Evolutionary conservation across 352 stramenopile genomes (phyloP).

Genomic region (Globisporangium okanoganense): DNA sequence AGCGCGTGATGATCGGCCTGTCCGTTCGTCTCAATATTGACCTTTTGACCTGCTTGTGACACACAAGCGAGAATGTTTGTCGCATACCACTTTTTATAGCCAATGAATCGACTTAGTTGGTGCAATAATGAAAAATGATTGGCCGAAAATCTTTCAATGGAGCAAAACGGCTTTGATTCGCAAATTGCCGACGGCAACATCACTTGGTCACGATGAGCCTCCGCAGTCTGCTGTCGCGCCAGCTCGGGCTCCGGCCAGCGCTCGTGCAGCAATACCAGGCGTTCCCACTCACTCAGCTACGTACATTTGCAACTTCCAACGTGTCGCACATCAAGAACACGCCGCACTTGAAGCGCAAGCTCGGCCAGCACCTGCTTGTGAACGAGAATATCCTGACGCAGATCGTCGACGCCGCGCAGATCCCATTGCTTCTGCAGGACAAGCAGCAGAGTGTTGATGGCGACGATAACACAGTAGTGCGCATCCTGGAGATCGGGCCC

Average conservation of each 20-base stretch:
- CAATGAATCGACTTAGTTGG: background rate
- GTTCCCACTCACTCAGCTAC: background rate
- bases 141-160: slow-evolving; percentile 7
- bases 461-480: slow-evolving; percentile 18
- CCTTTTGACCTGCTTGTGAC: background rate
- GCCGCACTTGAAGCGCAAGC: slow-evolving; percentile 75
- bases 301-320: slow-evolving; percentile 12
- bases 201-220: slow-evolving; percentile 1
- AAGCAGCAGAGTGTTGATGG: slow-evolving; percentile 13
- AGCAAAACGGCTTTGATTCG: background rate
- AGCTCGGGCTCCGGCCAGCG: background rate
- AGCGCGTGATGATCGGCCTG: too few relatives aligned
- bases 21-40: too few relatives aligned
- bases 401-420: slow-evolving; percentile 59
- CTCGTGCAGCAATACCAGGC: background rate
- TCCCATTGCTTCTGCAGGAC: slow-evolving; percentile 27
- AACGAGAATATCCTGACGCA: slow-evolving; percentile 52
- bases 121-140: background rate
- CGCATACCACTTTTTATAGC: background rate
- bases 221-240: background rate
- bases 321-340: slow-evolving; percentile 49
- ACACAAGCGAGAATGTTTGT: background rate
- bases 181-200: background rate
- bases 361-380: slow-evolving; percentile 80
- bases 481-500: slow-evolving; percentile 82